A percentile compares a stretch with the other conserved stretches of the same genome.
Conservation (phyloP, 331 rosid genomes). For the Dryas integrifolia region DNA sequence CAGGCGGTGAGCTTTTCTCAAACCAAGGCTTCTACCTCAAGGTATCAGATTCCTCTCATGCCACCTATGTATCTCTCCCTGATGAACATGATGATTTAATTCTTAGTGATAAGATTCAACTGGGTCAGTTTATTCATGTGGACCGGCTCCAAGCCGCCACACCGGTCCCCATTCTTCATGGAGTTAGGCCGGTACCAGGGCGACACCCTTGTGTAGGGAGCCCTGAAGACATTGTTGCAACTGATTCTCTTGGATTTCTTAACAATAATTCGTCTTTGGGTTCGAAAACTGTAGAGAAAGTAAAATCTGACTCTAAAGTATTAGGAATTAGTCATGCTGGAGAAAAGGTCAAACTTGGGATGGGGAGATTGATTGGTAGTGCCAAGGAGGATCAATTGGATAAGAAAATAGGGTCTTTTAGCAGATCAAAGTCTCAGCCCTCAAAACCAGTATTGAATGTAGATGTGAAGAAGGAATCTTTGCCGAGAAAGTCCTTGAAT, state of each 20-base stretch:
- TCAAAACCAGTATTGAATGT: constrained; percentile 35
- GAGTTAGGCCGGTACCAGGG: constrained; percentile 83
- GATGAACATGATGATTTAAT: constrained; percentile 91
- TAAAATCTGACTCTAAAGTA: constrained; percentile 37
- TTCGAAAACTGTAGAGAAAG: constrained; percentile 38
- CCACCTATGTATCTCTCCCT: constrained; percentile 82
- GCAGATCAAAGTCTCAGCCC: constrained; percentile 42
- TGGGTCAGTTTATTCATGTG: constrained; percentile 88
- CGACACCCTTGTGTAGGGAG: constrained; percentile 88
- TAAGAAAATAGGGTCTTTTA: constrained; percentile 41
- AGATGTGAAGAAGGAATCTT: constrained; percentile 64
- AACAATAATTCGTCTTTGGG: constrained; percentile 33
- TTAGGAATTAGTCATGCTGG: constrained; percentile 33
- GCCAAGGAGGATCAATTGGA: constrained; percentile 57
- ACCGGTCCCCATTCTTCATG: constrained; percentile 78
- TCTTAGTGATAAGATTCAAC: constrained; percentile 83
- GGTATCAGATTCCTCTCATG: constrained; percentile 92
- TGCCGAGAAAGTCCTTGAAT: constrained; percentile 46
- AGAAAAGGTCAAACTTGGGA: constrained; percentile 34
- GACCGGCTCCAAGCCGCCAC: constrained; percentile 77
- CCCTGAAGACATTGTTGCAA: constrained; percentile 88
- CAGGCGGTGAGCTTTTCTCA: constrained; percentile 79
- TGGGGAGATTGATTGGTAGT: constrained; percentile 33
- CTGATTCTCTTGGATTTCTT: constrained; percentile 66
- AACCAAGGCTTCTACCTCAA: constrained; percentile 88